Evolutionary conservation across 768 basidiomycete species (phyloP), one percentile per base, ranked within the genome.

Genomic region (Trametes sanguinea): DNA sequence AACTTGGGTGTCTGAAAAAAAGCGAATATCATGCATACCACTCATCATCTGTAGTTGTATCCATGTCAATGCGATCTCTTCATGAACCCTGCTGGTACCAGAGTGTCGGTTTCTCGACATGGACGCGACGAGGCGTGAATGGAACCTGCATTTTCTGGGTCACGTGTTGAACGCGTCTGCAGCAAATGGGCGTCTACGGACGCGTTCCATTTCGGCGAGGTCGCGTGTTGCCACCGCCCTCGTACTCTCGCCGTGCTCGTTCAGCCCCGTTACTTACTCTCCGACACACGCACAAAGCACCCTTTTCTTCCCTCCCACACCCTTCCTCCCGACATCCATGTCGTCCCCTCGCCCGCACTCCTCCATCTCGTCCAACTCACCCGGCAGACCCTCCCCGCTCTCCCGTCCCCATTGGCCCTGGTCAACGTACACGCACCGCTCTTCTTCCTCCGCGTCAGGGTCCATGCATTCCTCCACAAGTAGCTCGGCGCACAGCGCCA

Each of bases 361-460:
- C 54, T 50, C 66, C 27, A 30, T 62, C 48, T 51, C 35, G 6
- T 37, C 64, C n/a, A 57, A 61, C 54, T 68, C 67, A 1, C 67
- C 83, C 17, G 76, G 78, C 52, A 78, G 82, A 7, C 71, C 75
- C 14, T 76, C 81, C 43, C 71, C 81, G 8, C 77, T 84, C 48
- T 78, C 83, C 33, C 78, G 84, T 57, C 84, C 85, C 30, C 81
- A 83, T 62, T 86, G 86, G 82, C 86, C 87, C 54, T 84, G 86
- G 80, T 69, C 74, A 45, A 73, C 77, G 2, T 74, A 76, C 64
- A 70, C 67, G 13, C 76, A 77, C 66, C 73, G 70, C 39, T 68
- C 75, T 16, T 67, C 69, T 17, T 67, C 70, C 22, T 71, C 73
- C 0, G 42, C 37, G n/a, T 51, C 57, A 30, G 51, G 67, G 11